Evolutionary conservation across 345 rosid species (phyloP), one percentile per base, ranked within the genome.

Genomic region (Populus pruinosa): DNA sequence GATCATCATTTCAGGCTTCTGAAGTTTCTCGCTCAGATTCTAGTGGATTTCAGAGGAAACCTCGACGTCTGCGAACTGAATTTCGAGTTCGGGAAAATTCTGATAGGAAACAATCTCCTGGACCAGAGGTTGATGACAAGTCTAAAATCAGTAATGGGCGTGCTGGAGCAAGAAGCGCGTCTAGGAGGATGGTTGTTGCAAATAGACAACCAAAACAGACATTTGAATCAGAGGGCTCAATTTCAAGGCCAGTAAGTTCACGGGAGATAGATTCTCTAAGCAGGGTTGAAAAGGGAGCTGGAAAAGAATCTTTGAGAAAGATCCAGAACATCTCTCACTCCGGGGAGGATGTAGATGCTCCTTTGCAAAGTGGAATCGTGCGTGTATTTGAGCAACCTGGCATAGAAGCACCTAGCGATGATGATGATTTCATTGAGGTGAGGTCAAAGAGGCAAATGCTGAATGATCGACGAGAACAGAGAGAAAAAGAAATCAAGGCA

Each of bases 361-460:
- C 98, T 71, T 55, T 91, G 80, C 98, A 91, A 81, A 92, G 94
- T 74, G 98, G 99, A 6, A 74, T 92, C 39, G 92, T 92, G 64
- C 91, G 89, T 31, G 80, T 93, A 80, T 92, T 88, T 73, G 89
- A 93, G 89, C 98, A 95, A 85, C 97, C 89, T 82, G 98, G 93
- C 77, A 92, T 91, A 80, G 97, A 94, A 88, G 90, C 88, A 72
- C 95, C 97, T 41, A 90, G 97, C 81, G 97, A 92, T 50, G 95
- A 89, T 82, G 97, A 96, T 82, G 97, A 96, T 82, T 96, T 96
- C 83, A 96, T 94, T 80, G 94, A 96, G 89, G 99, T 96, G 59
- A 92, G 97, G 81, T 96, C 99, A 73, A 96, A 94, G 89, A 92
- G 97, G 90, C 97, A 96, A 88, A 90, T 96, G 97, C 87, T 91